Evolutionary conservation across 1,284 basidiomycete species (phyloP), one percentile per base, ranked within the genome.

Genomic region (Pholiota adiposa): DNA sequence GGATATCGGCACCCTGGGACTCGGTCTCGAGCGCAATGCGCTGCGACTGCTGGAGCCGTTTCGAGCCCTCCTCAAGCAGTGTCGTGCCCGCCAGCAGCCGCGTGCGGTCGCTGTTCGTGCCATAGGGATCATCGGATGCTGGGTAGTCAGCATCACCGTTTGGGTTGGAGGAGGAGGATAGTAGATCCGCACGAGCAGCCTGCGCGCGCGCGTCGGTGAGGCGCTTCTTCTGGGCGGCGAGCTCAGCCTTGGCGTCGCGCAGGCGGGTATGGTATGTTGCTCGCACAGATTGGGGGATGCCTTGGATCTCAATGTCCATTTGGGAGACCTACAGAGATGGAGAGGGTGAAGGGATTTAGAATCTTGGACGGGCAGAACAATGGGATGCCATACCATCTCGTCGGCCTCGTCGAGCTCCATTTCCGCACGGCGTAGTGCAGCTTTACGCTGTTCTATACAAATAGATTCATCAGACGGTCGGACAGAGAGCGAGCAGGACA

Each of bases 241-340:
- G 80, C 54, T 89, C 88, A 2, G 82, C 72, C 73, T 94, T 95
- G 63, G 91, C 86, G 9, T 84, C 77, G 56, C 85, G 81, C 51
- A 96, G 84, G 62, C 93, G 88, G 23, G 83, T 72, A 58, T 90
- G 87, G 74, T 95, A 94, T 60, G 87, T 84, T 0, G 86, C 76
- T 51, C 89, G 86, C 66, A 96, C 82, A 31, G 91, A 91, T 69
- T 93, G 89, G 0, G 96, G 96, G 73, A 98, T 96, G 11, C 93
- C 92, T 70, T 96, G 95, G n/a, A 97, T 90, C 78, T 99, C 97
- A 63, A 99, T 92, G 76, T 98, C 96, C 97, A 99, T 98, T 85
- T 99, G 97, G 34, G 94, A 94, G 65, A 97, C 85, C 95, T 97
- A 54, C 8, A 44, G 16, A 44, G n/a, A 19, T 27, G 38, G 50